These are phyloP conservation scores for Cladosporium sp. DNA, from an alignment of 2,329 filamentous ascomycete genomes.

Conservation along the genomic window DNA sequence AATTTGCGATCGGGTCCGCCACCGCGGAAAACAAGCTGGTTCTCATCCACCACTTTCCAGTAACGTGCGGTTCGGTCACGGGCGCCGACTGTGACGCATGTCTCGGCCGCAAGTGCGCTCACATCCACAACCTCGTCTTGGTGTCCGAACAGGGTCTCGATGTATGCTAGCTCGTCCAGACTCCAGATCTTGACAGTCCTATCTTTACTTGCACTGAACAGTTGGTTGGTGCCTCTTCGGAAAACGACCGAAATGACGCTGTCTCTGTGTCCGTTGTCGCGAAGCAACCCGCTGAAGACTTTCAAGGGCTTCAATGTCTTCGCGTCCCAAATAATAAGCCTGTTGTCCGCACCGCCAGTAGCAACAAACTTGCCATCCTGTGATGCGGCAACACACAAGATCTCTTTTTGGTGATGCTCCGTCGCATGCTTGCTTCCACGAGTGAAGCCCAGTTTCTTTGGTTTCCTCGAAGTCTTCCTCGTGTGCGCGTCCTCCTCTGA, in stretches of 20 bases:
- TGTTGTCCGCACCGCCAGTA: conserved; percentile 80
- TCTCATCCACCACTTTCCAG: conserved; percentile 96
- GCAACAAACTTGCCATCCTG: conserved; percentile 87
- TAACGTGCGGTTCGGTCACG: conserved; percentile 86
- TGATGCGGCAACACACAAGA: conserved; percentile 80
- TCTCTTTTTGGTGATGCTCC: conserved; percentile 71
- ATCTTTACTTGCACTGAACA: conserved; percentile 88
- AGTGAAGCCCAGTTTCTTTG: conserved; percentile 58
- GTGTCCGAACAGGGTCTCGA: conserved; percentile 94
- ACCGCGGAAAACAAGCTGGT: conserved; percentile 90
- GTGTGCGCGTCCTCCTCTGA: conserved; percentile 24
- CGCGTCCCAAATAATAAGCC: conserved; percentile 85
- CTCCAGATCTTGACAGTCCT: conserved; percentile 95
- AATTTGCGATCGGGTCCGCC: conserved; percentile 50
- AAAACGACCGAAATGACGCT: conserved; percentile 82
- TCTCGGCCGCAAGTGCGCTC: conserved; percentile 76
- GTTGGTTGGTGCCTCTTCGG: conserved; percentile 67
- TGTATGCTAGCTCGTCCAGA: conserved; percentile 84
- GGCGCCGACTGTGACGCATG: conserved; percentile 85
- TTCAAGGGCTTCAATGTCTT: conserved; percentile 72
- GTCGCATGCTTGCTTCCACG: conserved; percentile 62
- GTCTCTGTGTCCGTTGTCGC: conserved; percentile 66
- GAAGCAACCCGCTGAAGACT: conserved; percentile 86
- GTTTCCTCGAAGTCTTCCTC: conserved; percentile 37
- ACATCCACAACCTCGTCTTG: conserved; percentile 87